Conservation (phyloP, 2,329 filamentous ascomycete species). For the Microdochium paspali region DNA sequence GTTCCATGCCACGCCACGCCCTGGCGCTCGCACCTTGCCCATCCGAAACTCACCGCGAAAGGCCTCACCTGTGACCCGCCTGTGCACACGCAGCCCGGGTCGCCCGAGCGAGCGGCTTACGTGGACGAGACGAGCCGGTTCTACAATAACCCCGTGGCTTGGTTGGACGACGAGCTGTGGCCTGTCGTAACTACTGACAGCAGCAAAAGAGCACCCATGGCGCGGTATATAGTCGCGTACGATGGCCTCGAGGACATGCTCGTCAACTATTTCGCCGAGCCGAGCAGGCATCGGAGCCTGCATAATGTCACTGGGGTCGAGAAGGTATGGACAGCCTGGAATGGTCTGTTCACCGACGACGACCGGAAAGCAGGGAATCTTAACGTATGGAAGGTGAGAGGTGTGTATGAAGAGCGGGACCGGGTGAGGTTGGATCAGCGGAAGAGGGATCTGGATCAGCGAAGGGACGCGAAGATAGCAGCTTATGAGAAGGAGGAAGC, state of each 20-base stretch:
- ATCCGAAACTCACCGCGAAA: slow-evolving; percentile 67
- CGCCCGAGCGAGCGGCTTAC: slow-evolving; percentile 56
- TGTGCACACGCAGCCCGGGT: slow-evolving; percentile 50
- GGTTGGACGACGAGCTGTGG: slow-evolving; percentile 47
- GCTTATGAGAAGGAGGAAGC: background rate
- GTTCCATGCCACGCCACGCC: slow-evolving; percentile 96
- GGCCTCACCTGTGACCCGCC: slow-evolving; percentile 89
- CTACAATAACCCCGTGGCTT: slow-evolving; percentile 56
- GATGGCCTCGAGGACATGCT: slow-evolving; percentile 44
- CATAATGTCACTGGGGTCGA: slow-evolving; percentile 30
- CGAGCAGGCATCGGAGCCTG: slow-evolving; percentile 25
- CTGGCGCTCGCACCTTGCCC: slow-evolving; percentile 81
- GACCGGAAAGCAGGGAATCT: slow-evolving; percentile 44
- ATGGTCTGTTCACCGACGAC: slow-evolving; percentile 56
- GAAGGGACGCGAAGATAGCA: background rate
- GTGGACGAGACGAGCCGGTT: slow-evolving; percentile 87
- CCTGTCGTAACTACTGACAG: slow-evolving; percentile 11
- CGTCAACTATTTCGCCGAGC: slow-evolving; percentile 29
- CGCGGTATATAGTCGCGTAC: slow-evolving; percentile 52
- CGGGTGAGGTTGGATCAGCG: background rate
- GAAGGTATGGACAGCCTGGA: slow-evolving; percentile 47
- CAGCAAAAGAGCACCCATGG: slow-evolving; percentile 17
- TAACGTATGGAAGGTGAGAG: slow-evolving; percentile 39
- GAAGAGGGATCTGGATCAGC: background rate
- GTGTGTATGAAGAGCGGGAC: slow-evolving; percentile 7